Evolutionary conservation across 1,139 yeast species (phyloP).

Genomic region (Suzukiozyma palmioleophila): DNA sequence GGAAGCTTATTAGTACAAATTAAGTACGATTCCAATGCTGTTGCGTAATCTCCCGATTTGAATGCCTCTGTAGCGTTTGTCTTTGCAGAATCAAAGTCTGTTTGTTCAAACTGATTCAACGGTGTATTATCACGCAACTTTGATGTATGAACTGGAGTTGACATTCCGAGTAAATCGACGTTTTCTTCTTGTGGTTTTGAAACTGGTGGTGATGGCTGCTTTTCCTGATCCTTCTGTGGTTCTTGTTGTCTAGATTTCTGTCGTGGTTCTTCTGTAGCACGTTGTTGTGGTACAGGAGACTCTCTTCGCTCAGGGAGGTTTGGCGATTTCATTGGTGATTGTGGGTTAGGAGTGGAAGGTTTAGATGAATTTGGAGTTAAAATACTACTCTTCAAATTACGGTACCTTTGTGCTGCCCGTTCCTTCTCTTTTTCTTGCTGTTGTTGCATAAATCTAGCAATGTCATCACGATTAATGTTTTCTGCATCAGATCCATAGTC

Average conservation of each 20-base stretch:
- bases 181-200: slow-evolving; percentile 10
- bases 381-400: slow-evolving; percentile 13
- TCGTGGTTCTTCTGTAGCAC: neutral
- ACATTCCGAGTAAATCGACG: slow-evolving; percentile 23
- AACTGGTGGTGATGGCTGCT: neutral
- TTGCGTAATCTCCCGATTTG: slow-evolving; percentile 75
- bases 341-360: slow-evolving; percentile 3
- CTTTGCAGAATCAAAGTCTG: slow-evolving; percentile 55
- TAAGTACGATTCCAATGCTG: slow-evolving; percentile 59
- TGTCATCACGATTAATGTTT: slow-evolving; percentile 40
- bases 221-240: neutral
- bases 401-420: slow-evolving; percentile 24
- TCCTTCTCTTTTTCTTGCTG: slow-evolving; percentile 41
- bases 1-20: slow-evolving; percentile 65
- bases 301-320: neutral
- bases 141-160: slow-evolving; percentile 3
- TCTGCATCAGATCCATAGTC: slow-evolving; percentile 45
- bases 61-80: slow-evolving; percentile 60
- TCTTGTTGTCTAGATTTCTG: neutral
- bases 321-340: neutral
- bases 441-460: slow-evolving; percentile 32
- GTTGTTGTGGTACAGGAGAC: neutral
- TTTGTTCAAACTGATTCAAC: slow-evolving; percentile 40
- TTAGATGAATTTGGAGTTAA: slow-evolving; percentile 9
- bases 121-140: slow-evolving; percentile 12